Conservation (phyloP, 345 rosid species). For the Aurinia saxatilis region DNA sequence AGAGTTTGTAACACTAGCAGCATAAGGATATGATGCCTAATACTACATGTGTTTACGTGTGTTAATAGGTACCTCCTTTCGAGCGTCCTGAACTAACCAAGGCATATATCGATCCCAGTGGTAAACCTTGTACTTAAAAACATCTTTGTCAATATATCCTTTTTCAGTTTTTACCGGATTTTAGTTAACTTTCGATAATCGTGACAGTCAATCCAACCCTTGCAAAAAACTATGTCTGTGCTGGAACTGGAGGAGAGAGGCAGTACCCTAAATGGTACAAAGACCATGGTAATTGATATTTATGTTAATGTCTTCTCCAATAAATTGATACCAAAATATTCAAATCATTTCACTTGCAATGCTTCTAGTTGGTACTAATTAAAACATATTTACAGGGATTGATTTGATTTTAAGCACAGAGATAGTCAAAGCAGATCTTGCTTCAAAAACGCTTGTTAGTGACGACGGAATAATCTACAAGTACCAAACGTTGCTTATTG, state of each 20-base stretch:
- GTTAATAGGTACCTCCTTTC: conserved; percentile 43
- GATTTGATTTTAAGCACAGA: conserved; percentile 64
- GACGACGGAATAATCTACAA: conserved; percentile 48
- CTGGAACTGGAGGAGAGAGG: conserved; percentile 70
- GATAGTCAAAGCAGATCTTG: conserved; percentile 71
- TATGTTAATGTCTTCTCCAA: background rate
- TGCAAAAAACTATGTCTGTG: conserved; percentile 45
- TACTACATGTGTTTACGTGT: no score
- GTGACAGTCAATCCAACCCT: conserved; percentile 13
- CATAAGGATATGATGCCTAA: no score
- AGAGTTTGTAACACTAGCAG: no score
- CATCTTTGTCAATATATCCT: background rate
- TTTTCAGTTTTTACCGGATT: background rate
- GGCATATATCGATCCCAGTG: conserved; percentile 56
- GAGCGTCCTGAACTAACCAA: conserved; percentile 86
- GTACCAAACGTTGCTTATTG: conserved; percentile 54
- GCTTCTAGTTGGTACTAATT: background rate
- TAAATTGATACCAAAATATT: background rate
- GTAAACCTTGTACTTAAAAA: background rate
- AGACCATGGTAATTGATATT: conserved; percentile 32
- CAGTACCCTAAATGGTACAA: conserved; percentile 64
- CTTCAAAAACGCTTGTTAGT: conserved; percentile 51
- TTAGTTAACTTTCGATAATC: background rate
- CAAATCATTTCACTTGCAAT: background rate
- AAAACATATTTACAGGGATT: conserved; percentile 32